phyloP scores from a whole-genome alignment of 345 rosid species.

The Eucalyptus decipiens region DNA sequence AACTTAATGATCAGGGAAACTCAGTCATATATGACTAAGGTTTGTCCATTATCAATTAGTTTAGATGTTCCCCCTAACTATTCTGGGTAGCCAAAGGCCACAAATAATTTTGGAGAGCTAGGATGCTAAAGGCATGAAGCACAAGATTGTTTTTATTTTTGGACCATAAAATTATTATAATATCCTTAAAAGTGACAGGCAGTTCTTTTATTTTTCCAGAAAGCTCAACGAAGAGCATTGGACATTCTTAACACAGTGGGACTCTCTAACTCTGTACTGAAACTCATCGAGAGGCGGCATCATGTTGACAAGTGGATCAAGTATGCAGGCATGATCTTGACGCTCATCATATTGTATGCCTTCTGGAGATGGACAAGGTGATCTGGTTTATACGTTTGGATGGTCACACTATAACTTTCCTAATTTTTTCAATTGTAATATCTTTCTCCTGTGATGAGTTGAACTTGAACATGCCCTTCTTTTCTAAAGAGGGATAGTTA shows the following conservation, averaged over 20 bases:
- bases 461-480: neutral
- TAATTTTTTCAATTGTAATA: neutral
- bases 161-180: neutral
- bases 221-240: slow-evolving; percentile 86
- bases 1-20: neutral
- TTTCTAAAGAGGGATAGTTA: neutral
- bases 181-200: neutral
- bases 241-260: slow-evolving; percentile 87
- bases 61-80: neutral
- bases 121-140: neutral
- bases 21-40: neutral
- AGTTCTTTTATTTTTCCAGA: slow-evolving; percentile 17
- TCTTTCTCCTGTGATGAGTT: neutral
- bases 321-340: slow-evolving; percentile 65
- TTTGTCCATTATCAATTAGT: neutral
- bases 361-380: slow-evolving; percentile 55
- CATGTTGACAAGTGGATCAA: slow-evolving; percentile 87
- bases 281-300: slow-evolving; percentile 87
- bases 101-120: neutral
- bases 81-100: neutral
- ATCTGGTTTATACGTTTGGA: neutral
- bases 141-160: neutral
- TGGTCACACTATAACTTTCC: neutral
- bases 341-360: slow-evolving; percentile 44
- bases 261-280: slow-evolving; percentile 83